A percentile compares a stretch with the other conserved stretches of the same genome.
Conservation (phyloP, 2,329 filamentous ascomycete species). For the Pezicula radicicola region DNA sequence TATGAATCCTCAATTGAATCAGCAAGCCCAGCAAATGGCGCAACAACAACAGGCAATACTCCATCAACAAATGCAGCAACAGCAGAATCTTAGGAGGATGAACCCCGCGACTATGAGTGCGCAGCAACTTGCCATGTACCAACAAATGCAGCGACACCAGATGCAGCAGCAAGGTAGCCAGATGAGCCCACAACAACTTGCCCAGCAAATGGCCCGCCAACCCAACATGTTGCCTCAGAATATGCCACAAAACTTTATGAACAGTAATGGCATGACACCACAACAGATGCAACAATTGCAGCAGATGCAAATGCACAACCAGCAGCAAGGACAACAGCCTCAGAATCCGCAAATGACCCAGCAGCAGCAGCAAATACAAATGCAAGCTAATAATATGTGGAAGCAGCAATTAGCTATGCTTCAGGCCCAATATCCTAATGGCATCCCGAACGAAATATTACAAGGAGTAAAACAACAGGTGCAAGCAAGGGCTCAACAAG, state of each 20-base stretch:
- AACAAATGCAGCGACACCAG: constrained; percentile 38
- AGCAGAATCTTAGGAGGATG: constrained; percentile 32
- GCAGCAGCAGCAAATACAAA: constrained; percentile 20
- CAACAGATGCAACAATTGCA: constrained; percentile 39
- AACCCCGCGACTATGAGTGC: constrained; percentile 23
- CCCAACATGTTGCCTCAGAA: constrained; percentile 16
- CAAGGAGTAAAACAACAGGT: constrained; percentile 1
- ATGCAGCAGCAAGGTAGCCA: constrained; percentile 16
- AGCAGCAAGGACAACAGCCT: constrained; percentile 28
- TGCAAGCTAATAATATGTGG: constrained; percentile 18
- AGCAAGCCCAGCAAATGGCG: constrained; percentile 20
- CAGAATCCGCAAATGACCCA: constrained; percentile 15
- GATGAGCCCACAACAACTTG: constrained; percentile 16
- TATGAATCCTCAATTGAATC: constrained; percentile 29
- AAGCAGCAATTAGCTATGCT: constrained; percentile 19
- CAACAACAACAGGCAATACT: constrained; percentile 32
- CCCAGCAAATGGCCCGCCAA: constrained; percentile 14
- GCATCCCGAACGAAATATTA: constrained; percentile 1
- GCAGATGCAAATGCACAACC: constrained; percentile 25
- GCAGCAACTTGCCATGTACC: constrained; percentile 27
- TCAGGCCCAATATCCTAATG: constrained; percentile 4
- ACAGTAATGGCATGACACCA: constrained; percentile 31
- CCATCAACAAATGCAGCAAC: constrained; percentile 24
- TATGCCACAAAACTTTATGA: constrained; percentile 25
- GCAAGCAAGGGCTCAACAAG: constrained; percentile 1